Base-by-base conservation (phyloP, 257 asterid genomes). In the Solanum pinnatisectum region DNA sequence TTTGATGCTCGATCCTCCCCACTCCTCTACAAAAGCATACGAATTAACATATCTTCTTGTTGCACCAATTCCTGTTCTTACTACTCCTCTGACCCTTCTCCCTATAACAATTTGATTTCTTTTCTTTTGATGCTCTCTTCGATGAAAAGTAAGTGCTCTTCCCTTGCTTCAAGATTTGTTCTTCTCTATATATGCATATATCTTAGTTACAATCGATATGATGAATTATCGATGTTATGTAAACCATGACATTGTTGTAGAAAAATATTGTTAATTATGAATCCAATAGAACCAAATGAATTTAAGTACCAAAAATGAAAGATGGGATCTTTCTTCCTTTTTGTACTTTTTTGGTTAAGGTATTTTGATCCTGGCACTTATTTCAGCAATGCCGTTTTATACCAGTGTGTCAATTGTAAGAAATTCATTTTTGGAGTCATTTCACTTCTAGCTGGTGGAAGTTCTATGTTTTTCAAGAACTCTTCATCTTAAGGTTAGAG, bases 41-140 rank as follows among this genome's bases (percentile, higher is more conserved):
- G 70, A 60, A 23, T 60, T 60, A 60, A 60, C 70, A 22, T 30
- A 60, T 23, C 14, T 60, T 60, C n/a, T 60, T 60, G 70, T 60
- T 10, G 30, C 70, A 60, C 6, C 30, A 60, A 23, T 30, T 68
- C 76, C 76, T 27, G 6, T 30, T 68, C 37, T 30, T 68, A 68
- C 37, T 30, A 68, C 76, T 68, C 76, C 22, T 68, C 76, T 68
- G 76, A 30, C 76, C 35, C 22, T 68, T 68, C 33, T 13, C 76
- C 37, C 36, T 13, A 6, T 68, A 68, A 87, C 74, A 86, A 70
- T 82, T n/a, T 94, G 95, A 90, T 93, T 87, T 91, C 94, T 74
- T 93, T 93, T 87, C 89, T 22, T 93, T 94, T 87, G 96, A 94
- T 90, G 96, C 94, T 39, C 79, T 93, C 90, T 89, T 91, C 86